These are phyloP conservation scores for Camelina hispida DNA, from an alignment of 345 rosid genomes.

Conservation along the genomic window DNA sequence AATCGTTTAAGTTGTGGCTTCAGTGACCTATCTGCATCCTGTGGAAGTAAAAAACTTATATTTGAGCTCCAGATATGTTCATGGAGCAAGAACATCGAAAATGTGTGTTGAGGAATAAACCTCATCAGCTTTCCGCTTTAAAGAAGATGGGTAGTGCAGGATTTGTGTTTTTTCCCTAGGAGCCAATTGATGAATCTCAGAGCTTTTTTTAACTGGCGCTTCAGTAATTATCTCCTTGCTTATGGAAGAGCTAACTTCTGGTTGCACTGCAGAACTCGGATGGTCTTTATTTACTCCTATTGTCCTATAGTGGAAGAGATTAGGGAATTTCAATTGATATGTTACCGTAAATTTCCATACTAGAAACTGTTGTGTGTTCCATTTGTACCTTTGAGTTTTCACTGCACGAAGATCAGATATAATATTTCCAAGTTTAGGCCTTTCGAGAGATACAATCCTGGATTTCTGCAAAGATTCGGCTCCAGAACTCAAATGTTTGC, in stretches of 20 bases:
- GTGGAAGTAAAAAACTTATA: constrained; percentile 17
- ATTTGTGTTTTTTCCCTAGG: constrained; percentile 45
- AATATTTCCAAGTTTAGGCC: constrained; percentile 53
- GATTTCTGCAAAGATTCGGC: constrained; percentile 46
- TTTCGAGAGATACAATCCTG: constrained; percentile 49
- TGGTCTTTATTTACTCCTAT: constrained; percentile 47
- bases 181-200: constrained; percentile 42
- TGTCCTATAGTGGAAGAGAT: constrained; percentile 51
- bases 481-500: constrained; percentile 46
- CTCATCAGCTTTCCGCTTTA: constrained; percentile 85
- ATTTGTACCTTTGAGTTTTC: constrained; percentile 54
- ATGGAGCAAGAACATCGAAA: not conserved
- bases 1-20: constrained; percentile 61
- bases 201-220: constrained; percentile 34
- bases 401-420: constrained; percentile 52
- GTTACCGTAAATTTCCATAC: constrained; percentile 1
- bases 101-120: constrained; percentile 13
- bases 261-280: constrained; percentile 40
- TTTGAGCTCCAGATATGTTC: constrained; percentile 4
- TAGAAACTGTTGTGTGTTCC: constrained; percentile 3
- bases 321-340: not conserved
- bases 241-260: constrained; percentile 42
- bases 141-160: constrained; percentile 47
- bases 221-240: constrained; percentile 47
- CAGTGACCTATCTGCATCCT: constrained; percentile 57